Evolutionary conservation across 441 rosid species (phyloP), one percentile per base, ranked within the genome.

Genomic region (Hura crepitans): DNA sequence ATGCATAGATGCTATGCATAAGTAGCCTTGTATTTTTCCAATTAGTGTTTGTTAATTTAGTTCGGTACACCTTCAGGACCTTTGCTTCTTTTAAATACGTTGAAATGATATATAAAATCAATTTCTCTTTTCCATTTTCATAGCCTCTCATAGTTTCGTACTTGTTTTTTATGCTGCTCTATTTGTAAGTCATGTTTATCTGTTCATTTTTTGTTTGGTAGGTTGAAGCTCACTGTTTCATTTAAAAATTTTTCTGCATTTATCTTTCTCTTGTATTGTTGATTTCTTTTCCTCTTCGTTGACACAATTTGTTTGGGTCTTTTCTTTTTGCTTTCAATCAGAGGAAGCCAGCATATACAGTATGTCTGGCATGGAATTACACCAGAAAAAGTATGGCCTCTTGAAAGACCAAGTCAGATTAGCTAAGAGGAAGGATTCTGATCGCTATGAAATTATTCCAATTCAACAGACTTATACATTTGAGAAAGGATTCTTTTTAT

Each of bases 401-500:
- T 78, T 95, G 78, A 95, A 92, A 75, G 96, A 95, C 80, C 98
- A 89, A 77, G 86, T 95, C 47, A 86, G 81, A 50, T 42, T 86
- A 69, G 79, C 80, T 28, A 95, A 87, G 88, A 89, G 92, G 82
- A 91, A 85, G 75, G 92, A 84, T 71, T 83, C 83, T 7, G 75
- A 81, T 65, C 93, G 93, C 45, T 78, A 87, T 72, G 89, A 85
- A 81, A 87, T 95, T 55, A 85, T 84, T 72, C 78, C 97, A 10
- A 87, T 92, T 71, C 88, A 82, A 75, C 89, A 89, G 74, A 72
- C 79, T 30, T 75, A 91, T 71, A 91, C 98, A 23, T 92, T 91
- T 67, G 99, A 91, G 80, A 95, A 95, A 78, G 98, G 99, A 13
- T 92, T 95, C 82, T 91, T 84, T 62, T 83, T 88, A 15, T 90